Percentiles rank a stretch among this genome's conserved stretches.
These are phyloP conservation scores for Trypanosoma vivax DNA, from an alignment of 208 protist species.

Conservation along the genomic window DNA sequence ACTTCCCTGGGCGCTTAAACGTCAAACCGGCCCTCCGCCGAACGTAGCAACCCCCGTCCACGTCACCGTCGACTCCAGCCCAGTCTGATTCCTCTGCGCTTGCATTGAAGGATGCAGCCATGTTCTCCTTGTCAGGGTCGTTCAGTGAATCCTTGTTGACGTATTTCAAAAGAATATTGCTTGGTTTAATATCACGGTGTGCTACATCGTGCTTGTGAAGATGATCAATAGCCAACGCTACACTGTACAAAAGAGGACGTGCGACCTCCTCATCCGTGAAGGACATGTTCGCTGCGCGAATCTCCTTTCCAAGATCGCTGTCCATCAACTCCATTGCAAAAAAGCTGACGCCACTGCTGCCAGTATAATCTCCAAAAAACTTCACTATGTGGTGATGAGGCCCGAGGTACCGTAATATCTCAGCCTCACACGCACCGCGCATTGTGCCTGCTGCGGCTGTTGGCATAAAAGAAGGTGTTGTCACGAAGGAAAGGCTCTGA, in stretches of 20 bases:
- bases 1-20: too few species aligned
- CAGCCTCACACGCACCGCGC: constrained; percentile 21
- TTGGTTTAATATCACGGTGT: constrained; percentile 79
- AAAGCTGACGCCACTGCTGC: constrained; percentile 31
- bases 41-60: too few species aligned
- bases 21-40: too few species aligned
- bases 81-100: too few species aligned
- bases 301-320: constrained; percentile 60
- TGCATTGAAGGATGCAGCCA: too few species aligned
- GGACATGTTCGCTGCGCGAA: constrained; percentile 33
- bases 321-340: constrained; percentile 80
- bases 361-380: constrained; percentile 44
- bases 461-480: too few species aligned
- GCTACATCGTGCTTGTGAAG: constrained; percentile 55
- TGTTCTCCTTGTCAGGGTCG: too few species aligned
- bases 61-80: too few species aligned
- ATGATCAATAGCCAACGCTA: constrained; percentile 46
- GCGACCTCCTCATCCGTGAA: constrained; percentile 37
- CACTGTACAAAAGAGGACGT: constrained; percentile 30
- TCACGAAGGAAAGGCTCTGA: too few species aligned
- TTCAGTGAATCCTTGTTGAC: too few species aligned
- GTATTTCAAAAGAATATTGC: constrained; percentile 66
- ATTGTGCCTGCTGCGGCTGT: not conserved
- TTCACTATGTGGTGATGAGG: constrained; percentile 64
- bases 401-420: constrained; percentile 40